Percentiles rank a stretch among this genome's conserved stretches.
Conservation (phyloP, 2,329 filamentous ascomycete species). For the Diaporthe vaccinii region DNA sequence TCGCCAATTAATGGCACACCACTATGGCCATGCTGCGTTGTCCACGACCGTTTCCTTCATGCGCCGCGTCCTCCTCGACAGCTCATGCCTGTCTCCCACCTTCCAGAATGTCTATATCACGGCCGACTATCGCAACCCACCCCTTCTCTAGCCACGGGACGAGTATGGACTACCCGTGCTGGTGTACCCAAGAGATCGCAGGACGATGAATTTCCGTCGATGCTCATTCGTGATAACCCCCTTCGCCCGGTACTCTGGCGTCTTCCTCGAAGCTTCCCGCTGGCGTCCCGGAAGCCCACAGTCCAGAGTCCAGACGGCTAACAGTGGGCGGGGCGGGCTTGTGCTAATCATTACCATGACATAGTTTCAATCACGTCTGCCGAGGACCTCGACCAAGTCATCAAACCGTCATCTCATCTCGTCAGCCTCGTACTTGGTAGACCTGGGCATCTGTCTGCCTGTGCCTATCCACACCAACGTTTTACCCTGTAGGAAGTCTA, state of each 20-base stretch:
- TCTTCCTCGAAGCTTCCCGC: not conserved
- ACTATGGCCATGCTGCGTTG: constrained; percentile 10
- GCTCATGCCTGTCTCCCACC: constrained; percentile 29
- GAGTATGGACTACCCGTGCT: constrained; percentile 15
- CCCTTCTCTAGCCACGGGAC: not conserved
- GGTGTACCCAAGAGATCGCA: not conserved
- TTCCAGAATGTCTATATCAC: constrained; percentile 25
- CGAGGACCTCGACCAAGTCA: not conserved
- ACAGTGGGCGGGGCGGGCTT: constrained; percentile 23
- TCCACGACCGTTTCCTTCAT: not conserved
- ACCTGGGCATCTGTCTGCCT: not conserved
- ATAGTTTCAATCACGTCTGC: not conserved
- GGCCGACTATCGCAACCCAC: not conserved
- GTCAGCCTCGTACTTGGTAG: not conserved
- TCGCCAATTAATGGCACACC: constrained; percentile 2
- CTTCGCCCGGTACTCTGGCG: not conserved
- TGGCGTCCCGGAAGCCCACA: not conserved
- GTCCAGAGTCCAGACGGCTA: constrained; percentile 17
- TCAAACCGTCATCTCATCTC: constrained; percentile 12
- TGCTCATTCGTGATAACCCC: not conserved
- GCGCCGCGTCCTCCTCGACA: constrained; percentile 14
- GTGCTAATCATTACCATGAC: constrained; percentile 2
- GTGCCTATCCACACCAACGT: not conserved
- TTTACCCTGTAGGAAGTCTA: not conserved
- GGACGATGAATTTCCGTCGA: not conserved